Conservation (phyloP, 805 yeast species). For the Kazachstania taianensis region DNA sequence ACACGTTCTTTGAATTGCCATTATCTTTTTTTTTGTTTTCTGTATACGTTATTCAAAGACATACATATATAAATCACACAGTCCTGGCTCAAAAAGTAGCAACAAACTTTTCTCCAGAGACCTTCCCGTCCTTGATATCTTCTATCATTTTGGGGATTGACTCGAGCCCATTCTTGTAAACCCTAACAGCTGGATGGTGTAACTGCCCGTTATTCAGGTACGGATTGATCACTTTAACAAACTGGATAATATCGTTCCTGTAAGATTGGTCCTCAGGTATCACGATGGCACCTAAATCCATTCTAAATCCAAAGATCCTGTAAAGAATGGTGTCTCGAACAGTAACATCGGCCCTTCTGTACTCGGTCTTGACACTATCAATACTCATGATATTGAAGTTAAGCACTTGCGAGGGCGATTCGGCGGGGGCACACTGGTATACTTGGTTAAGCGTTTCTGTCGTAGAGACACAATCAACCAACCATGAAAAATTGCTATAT, state of each 20-base stretch:
- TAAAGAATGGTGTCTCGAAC: constrained; percentile 30
- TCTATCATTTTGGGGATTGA: constrained; percentile 15
- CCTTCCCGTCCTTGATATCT: constrained; percentile 16
- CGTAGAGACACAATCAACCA: constrained; percentile 26
- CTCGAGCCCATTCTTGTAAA: constrained; percentile 23
- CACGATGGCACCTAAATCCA: constrained; percentile 17
- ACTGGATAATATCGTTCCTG: constrained; percentile 15
- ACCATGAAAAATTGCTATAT: constrained; percentile 20
- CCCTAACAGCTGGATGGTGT: constrained; percentile 24
- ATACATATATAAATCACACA: too few species aligned
- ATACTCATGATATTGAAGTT: constrained; percentile 19
- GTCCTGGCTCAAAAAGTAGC: constrained; percentile 7
- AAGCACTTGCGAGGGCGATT: constrained; percentile 28
- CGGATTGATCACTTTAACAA: constrained; percentile 18
- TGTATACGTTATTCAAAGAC: too few species aligned
- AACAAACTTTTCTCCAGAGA: constrained; percentile 24
- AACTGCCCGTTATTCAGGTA: constrained; percentile 16
- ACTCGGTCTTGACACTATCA: constrained; percentile 16
- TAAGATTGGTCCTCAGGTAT: constrained; percentile 16
- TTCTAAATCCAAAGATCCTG: constrained; percentile 27
- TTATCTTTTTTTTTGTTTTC: too few species aligned
- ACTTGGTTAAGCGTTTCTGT: constrained; percentile 21
- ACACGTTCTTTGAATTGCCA: too few species aligned
- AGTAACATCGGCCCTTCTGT: constrained; percentile 25
- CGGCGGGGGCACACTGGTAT: constrained; percentile 28